Evolutionary conservation across 148 eudicot species (phyloP), one percentile per base, ranked within the genome.

Genomic region (Oxyria digyna): DNA sequence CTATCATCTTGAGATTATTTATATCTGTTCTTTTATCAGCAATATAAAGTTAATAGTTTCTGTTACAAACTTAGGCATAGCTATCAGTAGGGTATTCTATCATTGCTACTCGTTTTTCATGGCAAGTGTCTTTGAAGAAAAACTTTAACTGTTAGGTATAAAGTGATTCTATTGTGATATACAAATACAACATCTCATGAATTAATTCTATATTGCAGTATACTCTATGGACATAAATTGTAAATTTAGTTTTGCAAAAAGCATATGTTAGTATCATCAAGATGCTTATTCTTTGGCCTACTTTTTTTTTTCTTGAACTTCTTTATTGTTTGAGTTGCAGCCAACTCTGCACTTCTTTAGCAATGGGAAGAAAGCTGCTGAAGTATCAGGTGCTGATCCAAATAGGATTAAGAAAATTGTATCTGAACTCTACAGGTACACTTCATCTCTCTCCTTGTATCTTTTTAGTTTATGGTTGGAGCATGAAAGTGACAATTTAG

Each of bases 311-410:
- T 14, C 18, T 23, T 55, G 14, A 55, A 26, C 35, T 24, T 55
- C 33, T 26, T 55, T 26, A 12, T 23, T 7, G 23, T 55, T 12
- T 55, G 7, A 27, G 33, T 37, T 66, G 46, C 69, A 66, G 69
- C 69, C 69, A 66, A 66, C 69, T 41, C 69, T 66, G 27, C 20
- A 2, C n/a, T 66, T 66, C 69, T 66, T 37, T 66, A 35, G 14
- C 46, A 23, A 66, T 69, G 94, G 94, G 32, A 82, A 77, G 74
- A 88, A 84, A 78, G 86, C 79, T 42, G 74, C 80, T 4, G 89
- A 88, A 77, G 82, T 88, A 55, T 42, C 84, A 65, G 94, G 94
- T 23, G 89, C 90, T 66, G 89, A 88, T 76, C 55, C 84, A 33
- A 70, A 68, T 57, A 78, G 48, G 46, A 64, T 88, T 57, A 88